Conservation (phyloP, 2,329 filamentous ascomycete species). For the Fusarium sp. region DNA sequence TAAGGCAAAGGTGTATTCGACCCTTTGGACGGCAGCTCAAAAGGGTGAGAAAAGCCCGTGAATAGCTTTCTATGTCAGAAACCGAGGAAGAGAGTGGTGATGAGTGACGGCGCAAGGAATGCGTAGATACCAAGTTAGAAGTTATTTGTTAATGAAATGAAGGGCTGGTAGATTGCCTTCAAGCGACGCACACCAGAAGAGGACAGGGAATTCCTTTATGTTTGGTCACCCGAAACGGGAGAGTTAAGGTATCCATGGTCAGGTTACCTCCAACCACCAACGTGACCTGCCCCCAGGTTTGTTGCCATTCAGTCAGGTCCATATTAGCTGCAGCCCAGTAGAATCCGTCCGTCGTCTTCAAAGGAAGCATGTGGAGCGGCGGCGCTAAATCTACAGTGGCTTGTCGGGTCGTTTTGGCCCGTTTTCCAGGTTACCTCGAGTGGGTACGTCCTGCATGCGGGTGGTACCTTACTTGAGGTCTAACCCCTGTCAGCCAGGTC, state of each 20-base stretch:
- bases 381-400: constrained; percentile 38
- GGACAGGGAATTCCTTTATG: constrained; percentile 43
- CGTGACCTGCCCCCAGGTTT: constrained; percentile 36
- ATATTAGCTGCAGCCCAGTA: constrained; percentile 13
- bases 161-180: constrained; percentile 8
- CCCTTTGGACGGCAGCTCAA: constrained; percentile 9
- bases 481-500: constrained; percentile 16
- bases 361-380: constrained; percentile 36
- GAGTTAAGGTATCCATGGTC: constrained; percentile 24
- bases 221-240: constrained; percentile 32
- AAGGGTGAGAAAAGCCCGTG: constrained; percentile 2
- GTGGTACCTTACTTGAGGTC: constrained; percentile 32
- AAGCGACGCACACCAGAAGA: constrained; percentile 18
- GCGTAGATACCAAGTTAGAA: constrained; percentile 1
- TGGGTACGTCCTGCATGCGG: constrained; percentile 34
- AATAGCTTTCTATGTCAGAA: constrained; percentile 5
- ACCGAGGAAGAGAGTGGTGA: constrained; percentile 7
- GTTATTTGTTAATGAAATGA: not conserved
- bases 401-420: constrained; percentile 29
- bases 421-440: constrained; percentile 29
- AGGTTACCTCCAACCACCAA: constrained; percentile 42
- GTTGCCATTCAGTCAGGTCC: constrained; percentile 25
- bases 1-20: not conserved
- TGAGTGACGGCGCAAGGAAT: constrained; percentile 7
- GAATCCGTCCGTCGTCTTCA: constrained; percentile 18